Evolutionary conservation across 495 filamentous ascomycete species (phyloP).

Genomic region (Tricharina praecox): DNA sequence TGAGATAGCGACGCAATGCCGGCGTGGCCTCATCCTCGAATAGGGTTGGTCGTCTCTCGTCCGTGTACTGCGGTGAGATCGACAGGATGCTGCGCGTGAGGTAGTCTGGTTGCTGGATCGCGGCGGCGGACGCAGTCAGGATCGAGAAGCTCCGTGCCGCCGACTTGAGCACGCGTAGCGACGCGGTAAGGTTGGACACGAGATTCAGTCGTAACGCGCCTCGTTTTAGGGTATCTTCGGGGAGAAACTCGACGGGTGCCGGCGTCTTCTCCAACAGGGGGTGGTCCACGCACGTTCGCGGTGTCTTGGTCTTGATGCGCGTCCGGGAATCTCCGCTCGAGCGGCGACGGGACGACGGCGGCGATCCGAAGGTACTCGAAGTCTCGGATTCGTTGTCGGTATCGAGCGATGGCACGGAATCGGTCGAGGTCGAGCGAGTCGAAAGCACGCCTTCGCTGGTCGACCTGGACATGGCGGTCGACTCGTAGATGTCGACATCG

Average conservation of each 20-base stretch:
- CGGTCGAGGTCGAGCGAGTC: slow-evolving; percentile 38
- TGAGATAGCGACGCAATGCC: slow-evolving; percentile 79
- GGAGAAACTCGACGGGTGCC: slow-evolving; percentile 25
- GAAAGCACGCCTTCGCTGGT: slow-evolving; percentile 29
- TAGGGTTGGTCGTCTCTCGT: slow-evolving; percentile 71
- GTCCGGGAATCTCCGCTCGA: slow-evolving; percentile 17
- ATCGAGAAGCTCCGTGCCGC: slow-evolving; percentile 71
- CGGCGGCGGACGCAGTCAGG: slow-evolving; percentile 41
- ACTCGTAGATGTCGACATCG: slow-evolving; percentile 34
- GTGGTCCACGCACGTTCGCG: slow-evolving; percentile 42
- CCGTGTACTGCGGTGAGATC: slow-evolving; percentile 65
- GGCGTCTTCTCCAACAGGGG: slow-evolving; percentile 32
- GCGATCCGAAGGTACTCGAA: slow-evolving; percentile 20
- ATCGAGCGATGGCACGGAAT: slow-evolving; percentile 46
- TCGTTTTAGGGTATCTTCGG: slow-evolving; percentile 16
- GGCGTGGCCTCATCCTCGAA: slow-evolving; percentile 62
- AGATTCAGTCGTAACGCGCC: slow-evolving; percentile 37
- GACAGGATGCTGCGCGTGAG: slow-evolving; percentile 72
- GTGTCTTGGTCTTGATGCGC: slow-evolving; percentile 30
- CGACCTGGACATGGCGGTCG: slow-evolving; percentile 15
- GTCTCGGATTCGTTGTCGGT: slow-evolving; percentile 30
- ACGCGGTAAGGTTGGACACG: slow-evolving; percentile 90
- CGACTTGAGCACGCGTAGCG: slow-evolving; percentile 66
- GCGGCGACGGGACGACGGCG: slow-evolving; percentile 18
- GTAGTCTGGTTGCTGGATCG: slow-evolving; percentile 66